Percentiles rank a stretch among this genome's conserved stretches.
Evolutionary conservation across 2,329 filamentous ascomycete genomes (phyloP).

Genomic region (Lecanicillium sp.): DNA sequence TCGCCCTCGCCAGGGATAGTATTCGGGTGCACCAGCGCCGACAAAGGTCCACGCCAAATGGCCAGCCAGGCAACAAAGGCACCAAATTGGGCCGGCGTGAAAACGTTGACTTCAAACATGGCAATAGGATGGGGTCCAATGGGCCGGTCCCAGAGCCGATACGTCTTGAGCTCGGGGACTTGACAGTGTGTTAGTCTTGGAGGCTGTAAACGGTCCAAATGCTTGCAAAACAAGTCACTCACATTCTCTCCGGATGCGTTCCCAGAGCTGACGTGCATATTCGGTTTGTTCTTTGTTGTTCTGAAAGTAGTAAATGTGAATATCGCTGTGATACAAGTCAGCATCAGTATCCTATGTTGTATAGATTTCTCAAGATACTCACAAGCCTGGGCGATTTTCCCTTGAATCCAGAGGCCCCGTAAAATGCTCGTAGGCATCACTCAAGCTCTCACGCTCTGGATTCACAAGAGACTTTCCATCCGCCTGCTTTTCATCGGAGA

Average conservation of each 20-base stretch:
- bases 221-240: constrained; percentile 18
- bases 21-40: constrained; percentile 76
- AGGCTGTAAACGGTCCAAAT: too few relatives aligned
- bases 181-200: too few relatives aligned
- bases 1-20: constrained; percentile 41
- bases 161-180: constrained; percentile 83
- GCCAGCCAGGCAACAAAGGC: constrained; percentile 82
- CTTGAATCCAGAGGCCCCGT: constrained; percentile 58
- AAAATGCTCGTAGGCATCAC: constrained; percentile 64
- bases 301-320: constrained; percentile 78
- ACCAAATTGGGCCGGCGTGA: constrained; percentile 79
- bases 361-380: too few relatives aligned
- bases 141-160: constrained; percentile 66
- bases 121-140: constrained; percentile 74
- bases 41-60: constrained; percentile 72
- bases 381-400: constrained; percentile 5
- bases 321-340: constrained; percentile 41
- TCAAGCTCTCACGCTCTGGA: constrained; percentile 49
- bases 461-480: constrained; percentile 77
- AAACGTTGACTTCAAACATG: constrained; percentile 91
- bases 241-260: constrained; percentile 76
- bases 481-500: constrained; percentile 49
- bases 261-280: constrained; percentile 66
- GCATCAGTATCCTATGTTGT: background rate
- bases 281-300: constrained; percentile 51